These are phyloP conservation scores for Plasmodium gallinaceum DNA, from an alignment of 169 alveolate species.

Conservation along the genomic window DNA sequence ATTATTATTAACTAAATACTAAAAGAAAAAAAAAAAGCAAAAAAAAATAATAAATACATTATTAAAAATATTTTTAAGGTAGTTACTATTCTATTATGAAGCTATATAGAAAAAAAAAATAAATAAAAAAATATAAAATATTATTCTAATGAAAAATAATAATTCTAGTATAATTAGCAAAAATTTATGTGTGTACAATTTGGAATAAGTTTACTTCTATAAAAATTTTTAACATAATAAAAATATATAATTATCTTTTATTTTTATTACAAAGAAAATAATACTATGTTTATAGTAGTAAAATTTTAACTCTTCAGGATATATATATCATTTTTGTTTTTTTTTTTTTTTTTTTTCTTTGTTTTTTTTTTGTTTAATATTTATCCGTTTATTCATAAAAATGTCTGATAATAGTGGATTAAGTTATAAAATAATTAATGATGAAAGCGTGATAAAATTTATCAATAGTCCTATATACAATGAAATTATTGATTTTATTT, in stretches of 20 bases:
- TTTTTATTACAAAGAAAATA: neutral
- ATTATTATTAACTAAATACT: too few relatives aligned
- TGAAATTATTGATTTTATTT: conserved; percentile 39
- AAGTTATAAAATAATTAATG: conserved; percentile 43
- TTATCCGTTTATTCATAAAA: neutral
- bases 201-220: neutral
- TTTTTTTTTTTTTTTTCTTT: neutral
- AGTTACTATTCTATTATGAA: neutral
- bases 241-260: neutral
- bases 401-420: conserved; percentile 8
- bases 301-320: neutral
- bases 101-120: neutral
- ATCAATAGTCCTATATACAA: conserved; percentile 27
- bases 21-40: too few relatives aligned
- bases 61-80: too few relatives aligned
- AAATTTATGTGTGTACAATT: neutral
- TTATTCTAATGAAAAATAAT: neutral
- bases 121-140: conserved; percentile 4
- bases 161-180: neutral
- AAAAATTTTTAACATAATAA: neutral
- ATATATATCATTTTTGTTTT: neutral
- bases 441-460: conserved; percentile 46
- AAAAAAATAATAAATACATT: too few relatives aligned
- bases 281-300: neutral
- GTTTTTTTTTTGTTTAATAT: neutral